These are phyloP conservation scores for Xylaria venustula DNA, from an alignment of 495 filamentous ascomycete genomes.

Conservation along the genomic window DNA sequence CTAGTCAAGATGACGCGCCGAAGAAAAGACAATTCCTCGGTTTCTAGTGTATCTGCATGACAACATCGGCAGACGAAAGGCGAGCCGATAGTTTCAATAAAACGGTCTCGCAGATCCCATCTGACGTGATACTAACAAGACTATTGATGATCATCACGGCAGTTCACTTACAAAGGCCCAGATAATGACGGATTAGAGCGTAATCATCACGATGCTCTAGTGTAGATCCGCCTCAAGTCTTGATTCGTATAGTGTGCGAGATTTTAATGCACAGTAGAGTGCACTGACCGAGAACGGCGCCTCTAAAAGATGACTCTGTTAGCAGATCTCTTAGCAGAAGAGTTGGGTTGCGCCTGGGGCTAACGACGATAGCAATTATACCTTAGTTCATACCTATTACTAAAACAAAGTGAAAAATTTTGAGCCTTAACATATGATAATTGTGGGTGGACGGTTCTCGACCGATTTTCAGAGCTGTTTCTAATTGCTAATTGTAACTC, in stretches of 20 bases:
- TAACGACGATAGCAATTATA: too few species aligned
- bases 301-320: neutral
- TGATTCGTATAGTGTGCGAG: neutral
- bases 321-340: too few species aligned
- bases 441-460: neutral
- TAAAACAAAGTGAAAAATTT: neutral
- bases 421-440: neutral
- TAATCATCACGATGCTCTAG: neutral
- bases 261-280: neutral
- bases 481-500: neutral
- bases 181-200: neutral
- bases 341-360: too few species aligned
- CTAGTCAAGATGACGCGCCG: too few species aligned
- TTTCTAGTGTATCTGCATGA: too few species aligned
- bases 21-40: too few species aligned
- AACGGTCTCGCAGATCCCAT: neutral
- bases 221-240: too few species aligned
- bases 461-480: neutral
- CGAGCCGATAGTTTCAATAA: neutral
- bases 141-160: conserved; percentile 9
- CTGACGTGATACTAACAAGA: neutral
- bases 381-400: neutral
- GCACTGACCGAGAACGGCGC: neutral
- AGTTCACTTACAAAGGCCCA: neutral
- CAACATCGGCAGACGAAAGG: neutral